A percentile compares a stretch with the other conserved stretches of the same genome.
Evolutionary conservation across 768 basidiomycete species (phyloP).

Genomic region (Tulasnella sp.): DNA sequence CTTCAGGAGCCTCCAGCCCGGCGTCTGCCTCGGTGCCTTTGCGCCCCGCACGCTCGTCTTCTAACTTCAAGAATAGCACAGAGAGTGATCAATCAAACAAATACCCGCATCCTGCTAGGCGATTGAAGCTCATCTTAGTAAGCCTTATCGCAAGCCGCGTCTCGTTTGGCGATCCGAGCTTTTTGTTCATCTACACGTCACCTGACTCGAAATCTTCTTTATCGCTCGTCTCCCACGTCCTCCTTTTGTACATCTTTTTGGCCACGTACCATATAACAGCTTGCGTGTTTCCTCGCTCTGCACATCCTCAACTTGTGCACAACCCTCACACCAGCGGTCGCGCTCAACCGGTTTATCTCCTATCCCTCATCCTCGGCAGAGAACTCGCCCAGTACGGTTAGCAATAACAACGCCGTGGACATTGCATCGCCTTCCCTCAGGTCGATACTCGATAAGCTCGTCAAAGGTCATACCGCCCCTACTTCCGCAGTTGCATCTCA

Average conservation of each 20-base stretch:
- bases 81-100: constrained; percentile 38
- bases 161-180: no score
- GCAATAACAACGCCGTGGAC: constrained; percentile 42
- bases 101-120: constrained; percentile 56
- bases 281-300: constrained; percentile 80
- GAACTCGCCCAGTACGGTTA: not conserved
- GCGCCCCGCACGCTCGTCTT: constrained; percentile 21
- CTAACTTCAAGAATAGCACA: constrained; percentile 41
- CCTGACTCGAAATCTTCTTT: constrained; percentile 2
- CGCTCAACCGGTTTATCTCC: constrained; percentile 32
- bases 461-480: constrained; percentile 27
- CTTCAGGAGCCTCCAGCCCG: constrained; percentile 11
- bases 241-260: not conserved
- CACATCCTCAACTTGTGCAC: constrained; percentile 91
- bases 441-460: constrained; percentile 46
- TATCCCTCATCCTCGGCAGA: constrained; percentile 13
- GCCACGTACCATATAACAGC: constrained; percentile 42
- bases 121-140: constrained; percentile 80
- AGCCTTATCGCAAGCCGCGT: no score
- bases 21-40: constrained; percentile 17
- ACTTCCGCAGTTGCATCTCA: not conserved
- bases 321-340: constrained; percentile 64
- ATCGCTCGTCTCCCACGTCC: not conserved
- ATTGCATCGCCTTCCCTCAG: constrained; percentile 51
- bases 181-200: not conserved